A percentile compares a stretch with the other conserved stretches of the same genome.
phyloP scores from a whole-genome alignment of 495 filamentous ascomycete species.

The Rostrohypoxylon terebratum region DNA sequence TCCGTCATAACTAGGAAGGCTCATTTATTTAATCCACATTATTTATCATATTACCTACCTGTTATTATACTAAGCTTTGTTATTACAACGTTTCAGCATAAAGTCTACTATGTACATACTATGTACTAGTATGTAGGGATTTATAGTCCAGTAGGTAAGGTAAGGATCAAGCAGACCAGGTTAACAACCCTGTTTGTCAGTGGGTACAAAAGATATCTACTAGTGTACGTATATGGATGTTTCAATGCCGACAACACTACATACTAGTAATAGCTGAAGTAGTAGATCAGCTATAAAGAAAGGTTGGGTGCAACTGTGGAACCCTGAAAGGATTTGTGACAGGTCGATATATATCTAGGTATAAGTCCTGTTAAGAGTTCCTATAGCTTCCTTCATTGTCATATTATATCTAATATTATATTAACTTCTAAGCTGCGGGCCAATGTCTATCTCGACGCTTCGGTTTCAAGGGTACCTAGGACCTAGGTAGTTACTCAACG shows the following conservation, averaged over 20 bases:
- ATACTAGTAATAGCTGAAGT: constrained; percentile 5
- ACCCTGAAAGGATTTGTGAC: constrained; percentile 16
- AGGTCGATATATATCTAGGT: neutral
- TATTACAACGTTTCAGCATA: constrained; percentile 18
- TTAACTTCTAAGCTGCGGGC: neutral
- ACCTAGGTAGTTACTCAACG: too few relatives aligned
- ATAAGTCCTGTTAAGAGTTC: neutral
- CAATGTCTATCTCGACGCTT: neutral
- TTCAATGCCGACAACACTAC: neutral
- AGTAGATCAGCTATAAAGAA: constrained; percentile 11
- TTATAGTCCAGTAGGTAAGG: constrained; percentile 1
- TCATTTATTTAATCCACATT: neutral
- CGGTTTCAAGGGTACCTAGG: neutral
- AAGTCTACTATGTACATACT: too few relatives aligned
- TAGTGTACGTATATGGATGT: too few relatives aligned
- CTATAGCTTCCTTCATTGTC: constrained; percentile 12
- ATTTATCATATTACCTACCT: constrained; percentile 19
- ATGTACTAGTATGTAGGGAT: constrained; percentile 1
- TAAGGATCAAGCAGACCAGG: constrained; percentile 4
- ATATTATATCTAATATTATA: neutral
- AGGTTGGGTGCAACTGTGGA: constrained; percentile 30
- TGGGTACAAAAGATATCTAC: constrained; percentile 10
- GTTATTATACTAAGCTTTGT: constrained; percentile 18
- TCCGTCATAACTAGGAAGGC: neutral
- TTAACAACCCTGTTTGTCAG: constrained; percentile 4